Conservation (phyloP, 208 protist species). For the Endotrypanum monterogeii region DNA sequence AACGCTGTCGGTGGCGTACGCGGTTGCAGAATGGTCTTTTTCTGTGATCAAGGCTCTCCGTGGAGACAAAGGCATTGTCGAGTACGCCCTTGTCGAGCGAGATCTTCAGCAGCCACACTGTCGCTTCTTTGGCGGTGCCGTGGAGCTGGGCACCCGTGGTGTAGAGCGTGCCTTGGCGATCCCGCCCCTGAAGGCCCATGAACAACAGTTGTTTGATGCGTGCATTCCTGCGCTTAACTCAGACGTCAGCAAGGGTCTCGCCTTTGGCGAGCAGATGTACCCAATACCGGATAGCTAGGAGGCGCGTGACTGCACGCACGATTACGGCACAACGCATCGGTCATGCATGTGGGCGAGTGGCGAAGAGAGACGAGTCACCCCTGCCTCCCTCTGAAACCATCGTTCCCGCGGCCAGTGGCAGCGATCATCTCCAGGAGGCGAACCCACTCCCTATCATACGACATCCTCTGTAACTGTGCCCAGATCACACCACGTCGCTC, state of each 20-base stretch:
- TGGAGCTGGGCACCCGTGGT: conserved; percentile 79
- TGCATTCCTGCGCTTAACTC: conserved; percentile 75
- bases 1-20: conserved; percentile 66
- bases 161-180: conserved; percentile 70
- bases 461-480: not conserved
- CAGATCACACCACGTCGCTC: too few relatives aligned
- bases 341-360: not conserved
- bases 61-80: conserved; percentile 71
- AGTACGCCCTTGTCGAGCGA: conserved; percentile 76
- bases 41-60: conserved; percentile 69
- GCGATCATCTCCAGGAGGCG: not conserved
- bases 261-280: conserved; percentile 41
- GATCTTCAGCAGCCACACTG: conserved; percentile 43
- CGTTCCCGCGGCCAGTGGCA: too few relatives aligned
- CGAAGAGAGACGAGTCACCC: too few relatives aligned
- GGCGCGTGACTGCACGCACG: not conserved
- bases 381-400: too few relatives aligned
- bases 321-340: too few relatives aligned
- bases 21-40: conserved; percentile 65
- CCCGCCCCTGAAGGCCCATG: conserved; percentile 59
- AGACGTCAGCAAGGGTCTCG: conserved; percentile 76
- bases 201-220: conserved; percentile 68
- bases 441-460: not conserved
- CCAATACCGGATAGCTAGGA: conserved; percentile 19
- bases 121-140: conserved; percentile 79